Percentiles rank a stretch among this genome's conserved stretches.
These are phyloP conservation scores for Cucumis cinereus DNA, from an alignment of 306 rosid species.

Conservation along the genomic window DNA sequence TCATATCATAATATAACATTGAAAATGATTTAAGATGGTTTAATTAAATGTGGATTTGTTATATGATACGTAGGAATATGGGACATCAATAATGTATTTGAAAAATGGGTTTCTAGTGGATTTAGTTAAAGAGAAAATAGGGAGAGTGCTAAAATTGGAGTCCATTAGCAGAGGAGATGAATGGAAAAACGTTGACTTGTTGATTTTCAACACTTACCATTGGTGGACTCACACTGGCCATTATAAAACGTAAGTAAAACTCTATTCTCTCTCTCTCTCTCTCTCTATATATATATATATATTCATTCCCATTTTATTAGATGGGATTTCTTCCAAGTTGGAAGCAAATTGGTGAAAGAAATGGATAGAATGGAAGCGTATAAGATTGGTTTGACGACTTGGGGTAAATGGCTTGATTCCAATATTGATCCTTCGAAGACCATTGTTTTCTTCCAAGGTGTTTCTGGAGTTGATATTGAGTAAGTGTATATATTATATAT, in stretches of 20 bases:
- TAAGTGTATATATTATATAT: too few relatives aligned
- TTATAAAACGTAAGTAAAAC: slow-evolving; percentile 21
- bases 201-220: slow-evolving; percentile 66
- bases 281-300: too few relatives aligned
- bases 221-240: slow-evolving; percentile 59
- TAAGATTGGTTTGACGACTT: slow-evolving; percentile 50
- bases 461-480: slow-evolving; percentile 52
- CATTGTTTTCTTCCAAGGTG: slow-evolving; percentile 59
- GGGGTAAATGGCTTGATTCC: slow-evolving; percentile 57
- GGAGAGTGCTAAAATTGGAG: slow-evolving; percentile 47
- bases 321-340: slow-evolving; percentile 59
- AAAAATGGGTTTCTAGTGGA: slow-evolving; percentile 68
- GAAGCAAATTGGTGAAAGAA: slow-evolving; percentile 22
- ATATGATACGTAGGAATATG: slow-evolving; percentile 27
- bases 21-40: too few relatives aligned
- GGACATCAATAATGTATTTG: slow-evolving; percentile 32
- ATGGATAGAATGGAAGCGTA: slow-evolving; percentile 64
- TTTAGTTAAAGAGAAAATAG: slow-evolving; percentile 18
- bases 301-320: slow-evolving; percentile 12
- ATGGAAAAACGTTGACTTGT: slow-evolving; percentile 45
- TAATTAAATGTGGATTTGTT: too few relatives aligned
- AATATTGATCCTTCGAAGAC: slow-evolving; percentile 50
- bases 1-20: too few relatives aligned
- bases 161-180: slow-evolving; percentile 24
- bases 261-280: too few relatives aligned